Conservation (phyloP, 306 rosid species). For the Gynostemma pentaphyllum region DNA sequence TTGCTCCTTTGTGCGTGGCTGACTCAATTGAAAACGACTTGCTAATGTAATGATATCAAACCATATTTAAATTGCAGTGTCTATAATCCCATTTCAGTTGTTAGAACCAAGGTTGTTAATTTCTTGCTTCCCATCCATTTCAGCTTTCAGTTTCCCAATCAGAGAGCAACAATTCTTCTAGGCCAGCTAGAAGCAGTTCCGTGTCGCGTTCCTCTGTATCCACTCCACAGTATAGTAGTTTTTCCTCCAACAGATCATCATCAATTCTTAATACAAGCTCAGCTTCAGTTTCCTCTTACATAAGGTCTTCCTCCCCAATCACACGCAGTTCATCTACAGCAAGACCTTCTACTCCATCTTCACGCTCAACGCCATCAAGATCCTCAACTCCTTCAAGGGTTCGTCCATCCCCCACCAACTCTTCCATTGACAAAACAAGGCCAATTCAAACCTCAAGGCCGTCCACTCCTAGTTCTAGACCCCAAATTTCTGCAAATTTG, state of each 20-base stretch:
- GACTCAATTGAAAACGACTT: background rate
- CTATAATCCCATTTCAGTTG: background rate
- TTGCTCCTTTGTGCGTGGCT: background rate
- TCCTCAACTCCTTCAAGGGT: conserved; percentile 79
- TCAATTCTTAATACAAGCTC: conserved; percentile 90
- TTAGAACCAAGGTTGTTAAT: background rate
- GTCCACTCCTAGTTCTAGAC: conserved; percentile 89
- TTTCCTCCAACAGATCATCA: conserved; percentile 64
- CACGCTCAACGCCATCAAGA: conserved; percentile 49
- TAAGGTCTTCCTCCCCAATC: conserved; percentile 73
- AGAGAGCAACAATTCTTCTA: conserved; percentile 50
- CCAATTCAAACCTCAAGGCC: conserved; percentile 67
- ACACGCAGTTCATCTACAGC: conserved; percentile 47
- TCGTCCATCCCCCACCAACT: conserved; percentile 40
- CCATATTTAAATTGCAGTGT: background rate
- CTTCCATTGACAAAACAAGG: conserved; percentile 53
- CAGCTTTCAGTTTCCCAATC: conserved; percentile 94
- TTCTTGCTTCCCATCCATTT: conserved; percentile 15
- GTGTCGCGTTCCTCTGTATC: conserved; percentile 71
- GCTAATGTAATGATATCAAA: background rate
- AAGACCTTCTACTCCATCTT: conserved; percentile 80
- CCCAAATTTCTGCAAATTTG: conserved; percentile 79
- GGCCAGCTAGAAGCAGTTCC: conserved; percentile 94
- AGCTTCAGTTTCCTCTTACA: conserved; percentile 89
- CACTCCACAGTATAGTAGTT: conserved; percentile 46